phyloP scores from a whole-genome alignment of 768 basidiomycete species.

The Kwoniella botswanensis region DNA sequence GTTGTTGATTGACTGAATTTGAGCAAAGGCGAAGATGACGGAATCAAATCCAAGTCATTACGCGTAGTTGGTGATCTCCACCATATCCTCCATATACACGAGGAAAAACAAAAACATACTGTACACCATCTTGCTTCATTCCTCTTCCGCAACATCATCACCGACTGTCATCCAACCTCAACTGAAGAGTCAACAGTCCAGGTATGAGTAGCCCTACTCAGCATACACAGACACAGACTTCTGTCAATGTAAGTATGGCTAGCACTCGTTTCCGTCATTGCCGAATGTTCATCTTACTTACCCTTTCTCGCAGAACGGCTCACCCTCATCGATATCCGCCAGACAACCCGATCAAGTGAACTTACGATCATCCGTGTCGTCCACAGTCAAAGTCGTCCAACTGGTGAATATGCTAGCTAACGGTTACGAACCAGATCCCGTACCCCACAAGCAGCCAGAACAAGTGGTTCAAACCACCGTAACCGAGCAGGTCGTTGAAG shows the following conservation, averaged over 20 bases:
- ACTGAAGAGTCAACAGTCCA: too few relatives aligned
- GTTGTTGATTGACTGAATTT: too few relatives aligned
- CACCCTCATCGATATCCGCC: background rate
- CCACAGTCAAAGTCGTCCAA: conserved; percentile 9
- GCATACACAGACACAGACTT: background rate
- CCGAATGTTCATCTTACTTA: too few relatives aligned
- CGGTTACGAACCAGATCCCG: background rate
- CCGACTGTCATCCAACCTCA: too few relatives aligned
- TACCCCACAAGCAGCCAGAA: background rate
- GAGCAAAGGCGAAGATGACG: background rate
- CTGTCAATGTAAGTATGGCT: background rate
- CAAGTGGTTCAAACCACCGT: background rate
- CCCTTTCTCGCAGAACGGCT: background rate
- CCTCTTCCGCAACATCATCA: too few relatives aligned
- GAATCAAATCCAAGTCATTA: background rate
- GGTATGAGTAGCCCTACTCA: too few relatives aligned
- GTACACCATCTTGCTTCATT: too few relatives aligned
- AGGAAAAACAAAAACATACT: too few relatives aligned
- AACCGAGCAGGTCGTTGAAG: background rate
- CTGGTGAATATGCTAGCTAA: conserved; percentile 10
- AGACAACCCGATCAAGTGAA: background rate
- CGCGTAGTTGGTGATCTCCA: background rate
- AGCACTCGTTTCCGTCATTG: background rate
- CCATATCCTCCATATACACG: too few relatives aligned
- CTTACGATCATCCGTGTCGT: conserved; percentile 5